These are phyloP conservation scores for Bolboschoenus planiculmis DNA, from an alignment of 176 grass and related monocot genomes.

Conservation along the genomic window DNA sequence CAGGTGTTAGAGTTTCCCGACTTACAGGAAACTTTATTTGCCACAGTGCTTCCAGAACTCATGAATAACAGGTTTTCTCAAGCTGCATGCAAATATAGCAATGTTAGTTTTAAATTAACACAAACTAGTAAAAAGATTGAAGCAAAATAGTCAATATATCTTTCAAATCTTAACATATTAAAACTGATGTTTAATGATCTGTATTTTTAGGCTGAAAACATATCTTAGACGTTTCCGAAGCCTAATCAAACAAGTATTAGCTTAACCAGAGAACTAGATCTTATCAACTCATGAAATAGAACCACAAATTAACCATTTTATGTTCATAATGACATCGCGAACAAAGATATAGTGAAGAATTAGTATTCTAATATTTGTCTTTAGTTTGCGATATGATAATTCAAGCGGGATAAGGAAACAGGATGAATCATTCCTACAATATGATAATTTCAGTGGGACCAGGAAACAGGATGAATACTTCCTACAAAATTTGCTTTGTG, in stretches of 20 bases:
- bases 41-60: slow-evolving; percentile 78
- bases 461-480: neutral
- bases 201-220: neutral
- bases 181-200: neutral
- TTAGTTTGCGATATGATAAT: no score
- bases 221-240: neutral
- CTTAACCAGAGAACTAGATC: neutral
- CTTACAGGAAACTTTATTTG: slow-evolving; percentile 91
- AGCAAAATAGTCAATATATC: neutral
- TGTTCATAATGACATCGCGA: neutral
- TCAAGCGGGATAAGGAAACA: no score
- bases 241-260: neutral
- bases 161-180: neutral
- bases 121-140: neutral
- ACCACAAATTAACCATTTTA: neutral
- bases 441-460: neutral
- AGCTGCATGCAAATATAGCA: slow-evolving; percentile 42
- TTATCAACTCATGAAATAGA: neutral
- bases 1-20: slow-evolving; percentile 63
- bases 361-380: neutral
- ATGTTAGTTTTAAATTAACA: neutral
- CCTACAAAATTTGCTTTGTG: neutral
- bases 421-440: neutral
- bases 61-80: slow-evolving; percentile 92
- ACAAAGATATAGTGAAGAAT: neutral